These are phyloP conservation scores for Phytophthora cactorum DNA, from an alignment of 352 stramenopile genomes.

Conservation along the genomic window DNA sequence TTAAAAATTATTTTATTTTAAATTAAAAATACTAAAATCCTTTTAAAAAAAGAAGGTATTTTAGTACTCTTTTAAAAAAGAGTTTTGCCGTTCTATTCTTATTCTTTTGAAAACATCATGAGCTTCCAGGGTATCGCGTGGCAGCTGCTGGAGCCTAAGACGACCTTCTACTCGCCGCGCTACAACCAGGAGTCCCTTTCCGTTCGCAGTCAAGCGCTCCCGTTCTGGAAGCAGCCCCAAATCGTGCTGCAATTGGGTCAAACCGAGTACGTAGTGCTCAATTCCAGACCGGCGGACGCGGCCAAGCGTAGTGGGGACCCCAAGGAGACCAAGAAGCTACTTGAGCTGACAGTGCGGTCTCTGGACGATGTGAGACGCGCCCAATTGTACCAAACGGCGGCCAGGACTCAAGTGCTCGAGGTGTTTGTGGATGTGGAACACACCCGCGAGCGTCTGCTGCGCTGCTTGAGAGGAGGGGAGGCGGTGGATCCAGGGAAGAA, in stretches of 20 bases:
- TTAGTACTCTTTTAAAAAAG: no score
- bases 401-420: conserved; percentile 38
- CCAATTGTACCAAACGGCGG: conserved; percentile 55
- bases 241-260: conserved; percentile 38
- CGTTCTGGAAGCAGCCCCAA: conserved; percentile 43
- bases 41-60: no score
- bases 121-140: conserved; percentile 34
- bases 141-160: conserved; percentile 45
- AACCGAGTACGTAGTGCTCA: conserved; percentile 34
- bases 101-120: no score
- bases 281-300: conserved; percentile 6
- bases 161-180: conserved; percentile 46
- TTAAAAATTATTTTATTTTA: no score
- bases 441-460: conserved; percentile 31
- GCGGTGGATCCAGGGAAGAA: conserved; percentile 5
- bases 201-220: conserved; percentile 32
- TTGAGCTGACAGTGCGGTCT: conserved; percentile 47
- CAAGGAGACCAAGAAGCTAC: conserved; percentile 34
- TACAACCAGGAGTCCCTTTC: conserved; percentile 32
- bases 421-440: conserved; percentile 48
- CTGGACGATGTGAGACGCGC: conserved; percentile 47
- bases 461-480: conserved; percentile 12
- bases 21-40: no score
- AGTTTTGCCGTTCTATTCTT: no score
- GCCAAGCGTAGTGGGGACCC: conserved; percentile 30